phyloP scores from a whole-genome alignment of 352 stramenopile species.

The Globisporangium cederbergense region DNA sequence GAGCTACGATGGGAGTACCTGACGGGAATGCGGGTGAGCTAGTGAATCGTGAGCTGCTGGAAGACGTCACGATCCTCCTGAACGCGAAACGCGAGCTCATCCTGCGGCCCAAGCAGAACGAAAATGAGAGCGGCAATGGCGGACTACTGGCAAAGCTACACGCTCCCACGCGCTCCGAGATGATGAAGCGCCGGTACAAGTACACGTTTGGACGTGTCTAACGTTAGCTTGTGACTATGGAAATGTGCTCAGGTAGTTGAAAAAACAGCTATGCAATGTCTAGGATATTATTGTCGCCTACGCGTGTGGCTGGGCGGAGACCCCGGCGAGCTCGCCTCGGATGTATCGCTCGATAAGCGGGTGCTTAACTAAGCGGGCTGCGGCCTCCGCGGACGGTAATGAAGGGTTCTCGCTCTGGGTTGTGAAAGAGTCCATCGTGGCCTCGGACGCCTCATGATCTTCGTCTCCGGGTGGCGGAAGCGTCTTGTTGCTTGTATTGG shows the following conservation, averaged over 20 bases:
- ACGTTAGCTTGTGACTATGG: not conserved
- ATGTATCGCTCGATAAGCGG: slow-evolving; percentile 46
- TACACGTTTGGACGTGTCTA: slow-evolving; percentile 39
- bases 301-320: not conserved
- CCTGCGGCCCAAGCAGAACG: slow-evolving; percentile 28
- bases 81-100: slow-evolving; percentile 43
- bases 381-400: slow-evolving; percentile 2
- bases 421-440: not conserved
- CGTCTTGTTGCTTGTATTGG: not conserved
- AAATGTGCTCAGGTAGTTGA: not conserved
- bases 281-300: not conserved
- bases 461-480: slow-evolving; percentile 8
- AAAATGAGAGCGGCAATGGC: slow-evolving; percentile 11
- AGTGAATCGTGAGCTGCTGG: not conserved
- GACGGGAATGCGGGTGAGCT: not conserved
- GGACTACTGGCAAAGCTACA: slow-evolving; percentile 9
- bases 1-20: not conserved
- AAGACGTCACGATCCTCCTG: slow-evolving; percentile 50
- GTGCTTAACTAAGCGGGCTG: slow-evolving; percentile 26
- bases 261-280: no score
- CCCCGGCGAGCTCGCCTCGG: slow-evolving; percentile 10
- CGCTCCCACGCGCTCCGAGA: slow-evolving; percentile 35
- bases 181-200: slow-evolving; percentile 53
- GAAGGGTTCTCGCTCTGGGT: slow-evolving; percentile 18
- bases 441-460: not conserved